phyloP scores from a whole-genome alignment of 345 rosid species.

The Capsella bursapastoris region DNA sequence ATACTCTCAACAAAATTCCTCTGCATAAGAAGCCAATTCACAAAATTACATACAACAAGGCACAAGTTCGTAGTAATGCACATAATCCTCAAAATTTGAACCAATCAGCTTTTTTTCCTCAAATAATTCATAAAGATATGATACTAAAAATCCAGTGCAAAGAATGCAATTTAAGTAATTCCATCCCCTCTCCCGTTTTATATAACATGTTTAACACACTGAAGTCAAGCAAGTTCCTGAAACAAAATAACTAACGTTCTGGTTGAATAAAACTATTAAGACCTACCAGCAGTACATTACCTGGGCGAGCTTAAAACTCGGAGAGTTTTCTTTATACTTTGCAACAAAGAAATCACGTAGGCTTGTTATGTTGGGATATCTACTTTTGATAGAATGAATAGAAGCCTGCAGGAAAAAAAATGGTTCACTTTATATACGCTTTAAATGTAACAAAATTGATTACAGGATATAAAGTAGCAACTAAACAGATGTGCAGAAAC shows the following conservation, averaged over 20 bases:
- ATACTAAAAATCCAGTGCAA: constrained; percentile 19
- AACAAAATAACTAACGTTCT: constrained; percentile 28
- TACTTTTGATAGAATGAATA: constrained; percentile 94
- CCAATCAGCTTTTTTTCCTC: constrained; percentile 18
- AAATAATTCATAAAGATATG: constrained; percentile 3
- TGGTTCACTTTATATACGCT: constrained; percentile 16
- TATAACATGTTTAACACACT: constrained; percentile 22
- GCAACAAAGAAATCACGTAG: constrained; percentile 92
- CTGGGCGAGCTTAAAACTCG: constrained; percentile 96
- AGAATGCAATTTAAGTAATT: background rate
- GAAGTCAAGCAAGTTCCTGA: constrained; percentile 12
- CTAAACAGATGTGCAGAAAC: constrained; percentile 4
- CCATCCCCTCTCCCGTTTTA: background rate
- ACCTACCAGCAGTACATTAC: constrained; percentile 50
- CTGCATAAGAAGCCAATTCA: constrained; percentile 53
- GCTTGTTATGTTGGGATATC: constrained; percentile 83
- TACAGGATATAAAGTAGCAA: constrained; percentile 13
- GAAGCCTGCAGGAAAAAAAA: constrained; percentile 70
- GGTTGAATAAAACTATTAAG: constrained; percentile 10
- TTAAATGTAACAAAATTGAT: constrained; percentile 1
- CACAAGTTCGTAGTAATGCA: background rate
- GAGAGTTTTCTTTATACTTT: constrained; percentile 83
- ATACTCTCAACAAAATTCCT: constrained; percentile 99
- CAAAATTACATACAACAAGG: constrained; percentile 16
- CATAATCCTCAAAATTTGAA: constrained; percentile 21